phyloP scores from a whole-genome alignment of 108 stramenopile genomes.

The Tribonema minus region DNA sequence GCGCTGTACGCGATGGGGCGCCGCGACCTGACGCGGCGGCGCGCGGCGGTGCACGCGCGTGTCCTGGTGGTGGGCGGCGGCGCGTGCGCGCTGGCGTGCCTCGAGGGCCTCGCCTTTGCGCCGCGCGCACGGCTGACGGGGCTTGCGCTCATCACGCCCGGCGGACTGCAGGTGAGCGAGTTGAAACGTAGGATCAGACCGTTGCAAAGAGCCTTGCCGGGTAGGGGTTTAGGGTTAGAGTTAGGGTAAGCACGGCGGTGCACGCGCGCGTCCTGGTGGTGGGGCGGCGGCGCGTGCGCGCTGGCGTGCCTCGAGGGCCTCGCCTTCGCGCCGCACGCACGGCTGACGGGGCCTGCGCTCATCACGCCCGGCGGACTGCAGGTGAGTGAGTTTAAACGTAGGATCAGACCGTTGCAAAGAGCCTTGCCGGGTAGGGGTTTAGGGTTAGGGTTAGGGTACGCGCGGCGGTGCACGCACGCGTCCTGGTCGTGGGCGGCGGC shows the following conservation, averaged over 20 bases:
- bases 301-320: constrained; percentile 51
- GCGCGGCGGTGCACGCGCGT: constrained; percentile 40
- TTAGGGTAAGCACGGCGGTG: not conserved
- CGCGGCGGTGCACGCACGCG: not conserved
- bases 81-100: constrained; percentile 39
- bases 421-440: too few relatives aligned
- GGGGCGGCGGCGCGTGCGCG: constrained; percentile 41
- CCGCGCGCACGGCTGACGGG: constrained; percentile 48
- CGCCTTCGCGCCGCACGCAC: constrained; percentile 39
- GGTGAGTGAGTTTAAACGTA: not conserved
- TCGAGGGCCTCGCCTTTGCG: constrained; percentile 48
- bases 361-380: constrained; percentile 44
- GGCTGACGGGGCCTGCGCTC: constrained; percentile 49
- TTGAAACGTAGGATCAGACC: not conserved
- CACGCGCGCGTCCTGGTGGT: constrained; percentile 54
- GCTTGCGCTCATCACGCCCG: constrained; percentile 46
- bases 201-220: too few relatives aligned
- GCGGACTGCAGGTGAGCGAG: constrained; percentile 13
- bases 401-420: too few relatives aligned
- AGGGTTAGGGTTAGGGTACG: too few relatives aligned
- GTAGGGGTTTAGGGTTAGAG: not conserved
- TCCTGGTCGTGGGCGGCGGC: constrained; percentile 50
- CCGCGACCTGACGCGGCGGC: constrained; percentile 53
- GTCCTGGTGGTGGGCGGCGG: constrained; percentile 54
- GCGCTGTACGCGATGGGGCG: constrained; percentile 49